These are phyloP conservation scores for Aspergillus neotritici DNA, from an alignment of 2,329 filamentous ascomycete species.

Conservation along the genomic window DNA sequence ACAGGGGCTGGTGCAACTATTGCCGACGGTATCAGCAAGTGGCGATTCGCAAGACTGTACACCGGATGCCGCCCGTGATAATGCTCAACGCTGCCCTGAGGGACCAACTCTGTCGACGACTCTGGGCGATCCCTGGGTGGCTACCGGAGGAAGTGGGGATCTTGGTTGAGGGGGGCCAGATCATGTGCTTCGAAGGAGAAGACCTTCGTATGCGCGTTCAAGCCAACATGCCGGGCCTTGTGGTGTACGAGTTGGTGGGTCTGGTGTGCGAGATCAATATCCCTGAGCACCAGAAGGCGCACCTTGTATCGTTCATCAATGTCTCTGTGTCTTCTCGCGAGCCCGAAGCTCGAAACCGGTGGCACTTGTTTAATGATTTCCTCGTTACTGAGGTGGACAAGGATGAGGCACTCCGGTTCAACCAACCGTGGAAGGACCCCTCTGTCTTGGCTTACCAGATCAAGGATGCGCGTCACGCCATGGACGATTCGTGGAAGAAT, in stretches of 20 bases:
- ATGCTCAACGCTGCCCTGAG: constrained; percentile 78
- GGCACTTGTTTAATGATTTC: constrained; percentile 98
- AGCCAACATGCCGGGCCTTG: constrained; percentile 71
- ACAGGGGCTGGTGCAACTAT: constrained; percentile 85
- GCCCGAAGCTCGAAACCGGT: constrained; percentile 60
- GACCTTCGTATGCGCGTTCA: constrained; percentile 77
- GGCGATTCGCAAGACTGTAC: constrained; percentile 75
- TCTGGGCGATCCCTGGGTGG: constrained; percentile 89
- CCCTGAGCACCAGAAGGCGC: constrained; percentile 76
- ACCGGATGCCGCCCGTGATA: constrained; percentile 75
- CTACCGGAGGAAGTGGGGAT: constrained; percentile 91
- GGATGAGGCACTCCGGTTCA: constrained; percentile 84
- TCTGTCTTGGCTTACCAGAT: constrained; percentile 82
- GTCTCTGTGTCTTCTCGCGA: constrained; percentile 49
- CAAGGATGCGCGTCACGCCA: constrained; percentile 70
- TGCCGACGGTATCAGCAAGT: constrained; percentile 89
- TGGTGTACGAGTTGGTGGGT: constrained; percentile 86
- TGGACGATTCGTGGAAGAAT: constrained; percentile 82
- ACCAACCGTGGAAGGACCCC: constrained; percentile 85
- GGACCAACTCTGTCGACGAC: constrained; percentile 59
- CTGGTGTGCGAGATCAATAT: constrained; percentile 86
- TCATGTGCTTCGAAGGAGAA: constrained; percentile 91
- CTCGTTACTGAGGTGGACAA: constrained; percentile 72
- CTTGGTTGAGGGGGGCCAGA: constrained; percentile 82
- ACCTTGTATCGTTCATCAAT: constrained; percentile 87